Conservation (phyloP, 139 green algal species). For the Gonium pectorale region DNA sequence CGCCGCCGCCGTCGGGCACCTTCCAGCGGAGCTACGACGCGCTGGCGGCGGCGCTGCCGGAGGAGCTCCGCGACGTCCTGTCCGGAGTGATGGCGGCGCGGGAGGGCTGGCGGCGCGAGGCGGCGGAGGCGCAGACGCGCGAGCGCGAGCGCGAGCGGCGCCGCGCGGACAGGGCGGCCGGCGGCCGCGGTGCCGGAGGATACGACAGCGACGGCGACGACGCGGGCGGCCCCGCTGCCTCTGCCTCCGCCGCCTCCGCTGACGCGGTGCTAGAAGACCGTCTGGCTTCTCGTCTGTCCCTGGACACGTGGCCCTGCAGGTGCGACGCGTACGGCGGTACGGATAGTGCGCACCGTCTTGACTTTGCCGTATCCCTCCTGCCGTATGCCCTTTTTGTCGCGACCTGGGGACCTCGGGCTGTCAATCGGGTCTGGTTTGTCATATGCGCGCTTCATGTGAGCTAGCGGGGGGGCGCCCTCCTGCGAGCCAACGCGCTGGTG, state of each 20-base stretch:
- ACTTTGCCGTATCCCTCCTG: no score
- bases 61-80: conserved; percentile 21
- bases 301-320: conserved; percentile 50
- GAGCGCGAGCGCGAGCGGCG: not conserved
- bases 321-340: not conserved
- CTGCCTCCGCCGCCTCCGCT: not conserved
- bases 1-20: not conserved
- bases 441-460: not conserved
- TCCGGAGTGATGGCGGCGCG: not conserved
- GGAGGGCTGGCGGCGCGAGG: not conserved
- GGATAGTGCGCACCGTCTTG: not conserved
- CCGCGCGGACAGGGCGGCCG: not conserved
- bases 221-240: not conserved
- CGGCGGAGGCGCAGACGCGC: not conserved
- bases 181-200: not conserved
- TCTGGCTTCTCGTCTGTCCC: conserved; percentile 40
- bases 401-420: not conserved
- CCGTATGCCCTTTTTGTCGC: no score
- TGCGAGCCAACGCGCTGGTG: no score
- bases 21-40: conserved; percentile 13
- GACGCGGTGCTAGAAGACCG: conserved; percentile 38
- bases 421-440: not conserved
- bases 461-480: no score
- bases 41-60: conserved; percentile 6
- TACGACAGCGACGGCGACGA: not conserved